Percentiles rank a stretch among this genome's conserved stretches.
Evolutionary conservation across 768 basidiomycete genomes (phyloP).

Genomic region (Mycena metata): DNA sequence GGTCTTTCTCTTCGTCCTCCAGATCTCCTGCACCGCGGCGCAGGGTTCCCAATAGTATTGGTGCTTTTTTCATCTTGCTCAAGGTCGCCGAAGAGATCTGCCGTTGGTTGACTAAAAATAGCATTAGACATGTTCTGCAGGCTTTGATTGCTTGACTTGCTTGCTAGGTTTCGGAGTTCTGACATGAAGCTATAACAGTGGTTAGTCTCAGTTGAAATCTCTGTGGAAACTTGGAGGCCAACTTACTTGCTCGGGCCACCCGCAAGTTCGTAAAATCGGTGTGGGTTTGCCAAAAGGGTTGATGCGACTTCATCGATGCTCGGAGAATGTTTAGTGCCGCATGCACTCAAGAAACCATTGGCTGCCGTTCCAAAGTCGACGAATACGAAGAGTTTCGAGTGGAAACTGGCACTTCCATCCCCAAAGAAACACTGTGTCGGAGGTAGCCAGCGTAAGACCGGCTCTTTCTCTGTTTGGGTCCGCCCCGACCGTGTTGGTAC

Average conservation of each 20-base stretch:
- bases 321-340: conserved; percentile 91
- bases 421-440: conserved; percentile 82
- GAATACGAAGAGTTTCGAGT: conserved; percentile 87
- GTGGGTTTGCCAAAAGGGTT: conserved; percentile 77
- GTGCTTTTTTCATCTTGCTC: conserved; percentile 74
- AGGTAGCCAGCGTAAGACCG: conserved; percentile 60
- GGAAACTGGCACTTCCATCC: conserved; percentile 67
- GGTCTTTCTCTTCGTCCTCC: conserved; percentile 51
- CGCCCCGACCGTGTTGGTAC: conserved; percentile 72
- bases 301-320: conserved; percentile 85
- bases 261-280: conserved; percentile 77
- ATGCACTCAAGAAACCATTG: conserved; percentile 87
- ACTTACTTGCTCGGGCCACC: conserved; percentile 78
- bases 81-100: conserved; percentile 66
- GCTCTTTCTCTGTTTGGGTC: conserved; percentile 45
- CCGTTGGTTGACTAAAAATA: conserved; percentile 74
- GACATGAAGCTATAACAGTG: conserved; percentile 72
- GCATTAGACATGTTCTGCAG: neutral
- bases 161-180: conserved; percentile 81
- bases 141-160: neutral
- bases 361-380: conserved; percentile 89
- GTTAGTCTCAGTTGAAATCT: neutral
- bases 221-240: neutral
- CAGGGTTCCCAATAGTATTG: conserved; percentile 83
- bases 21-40: conserved; percentile 58